Evolutionary conservation across 2,329 filamentous ascomycete genomes (phyloP).

Genomic region (Botryosphaeria dothidea): DNA sequence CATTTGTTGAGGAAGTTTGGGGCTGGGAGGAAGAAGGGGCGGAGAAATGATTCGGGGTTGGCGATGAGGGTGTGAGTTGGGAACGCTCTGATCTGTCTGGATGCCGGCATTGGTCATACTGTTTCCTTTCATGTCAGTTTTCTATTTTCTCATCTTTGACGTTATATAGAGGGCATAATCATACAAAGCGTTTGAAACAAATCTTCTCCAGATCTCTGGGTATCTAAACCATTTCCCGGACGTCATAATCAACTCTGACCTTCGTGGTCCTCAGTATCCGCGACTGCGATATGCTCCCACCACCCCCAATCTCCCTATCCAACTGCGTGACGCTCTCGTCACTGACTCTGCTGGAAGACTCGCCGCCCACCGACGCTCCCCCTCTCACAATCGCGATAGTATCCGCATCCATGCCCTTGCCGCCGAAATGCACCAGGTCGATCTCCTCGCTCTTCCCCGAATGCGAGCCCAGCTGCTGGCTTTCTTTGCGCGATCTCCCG

Average conservation of each 20-base stretch:
- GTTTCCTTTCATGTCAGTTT: background rate
- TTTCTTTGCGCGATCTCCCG: background rate
- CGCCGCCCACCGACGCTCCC: background rate
- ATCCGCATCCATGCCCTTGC: background rate
- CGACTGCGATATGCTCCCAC: background rate
- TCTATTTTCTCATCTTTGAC: background rate
- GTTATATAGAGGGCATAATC: background rate
- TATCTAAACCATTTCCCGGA: background rate
- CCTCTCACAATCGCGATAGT: background rate
- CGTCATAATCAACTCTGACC: background rate
- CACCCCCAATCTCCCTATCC: background rate
- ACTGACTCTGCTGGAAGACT: background rate
- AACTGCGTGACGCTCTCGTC: background rate
- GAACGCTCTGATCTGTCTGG: background rate
- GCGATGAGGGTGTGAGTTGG: background rate
- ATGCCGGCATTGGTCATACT: no score
- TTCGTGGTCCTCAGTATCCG: constrained; percentile 13
- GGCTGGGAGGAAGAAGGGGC: background rate
- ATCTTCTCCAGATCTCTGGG: no score
- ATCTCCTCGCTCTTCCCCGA: background rate
- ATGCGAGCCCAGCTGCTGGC: background rate
- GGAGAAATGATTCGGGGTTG: background rate
- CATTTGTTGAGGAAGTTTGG: background rate
- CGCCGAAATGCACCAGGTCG: background rate
- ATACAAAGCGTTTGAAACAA: background rate